Evolutionary conservation across 768 basidiomycete genomes (phyloP), one percentile per base, ranked within the genome.

Genomic region (Panaeolus cyanescens): DNA sequence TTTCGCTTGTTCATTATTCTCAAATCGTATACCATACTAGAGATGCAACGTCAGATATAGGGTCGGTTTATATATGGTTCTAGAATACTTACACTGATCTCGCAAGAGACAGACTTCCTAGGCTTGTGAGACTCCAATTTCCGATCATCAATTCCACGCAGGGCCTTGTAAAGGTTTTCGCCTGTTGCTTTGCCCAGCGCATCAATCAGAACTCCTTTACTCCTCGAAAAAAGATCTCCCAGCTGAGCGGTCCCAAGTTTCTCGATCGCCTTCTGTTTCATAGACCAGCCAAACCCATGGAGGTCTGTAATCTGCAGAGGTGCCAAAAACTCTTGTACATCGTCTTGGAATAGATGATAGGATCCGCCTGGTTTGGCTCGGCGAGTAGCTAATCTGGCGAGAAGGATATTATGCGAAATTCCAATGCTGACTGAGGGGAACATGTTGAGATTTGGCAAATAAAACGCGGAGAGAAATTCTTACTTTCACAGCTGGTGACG

Each of bases 11-110:
- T 88, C 88, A 59, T 88, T 81, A 59, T 86, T 86, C 67, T 91
- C 86, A 72, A 99, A 99, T 3, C 97, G 88, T 59, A 99, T 97
- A 0, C 95, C 97, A 71, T 98, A 99, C 95, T 97, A n/a, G 59
- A 15, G 34, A 5, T 39, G 13, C 42, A 42, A 13, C 15, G 15
- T 54, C 54, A 25, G 13, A 54, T 30, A 12, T 25, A 8, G 9
- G 20, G 39, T 42, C 13, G 4, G 4, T 4, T 22, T 31, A 45
- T 25, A 36, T 32, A 32, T 32, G 22, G 39, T 5, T 40, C 12
- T 55, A 32, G 22, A 36, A 37, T 17, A 82, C 93, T 70, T 66
- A 96, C 95, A 68, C 95, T 99, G 68, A 98, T 92, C 71, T 98
- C 96, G 60, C 93, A 95, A 10, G 92, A 94, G 19, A 99, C 94